Conservation (phyloP, 208 protist species). For the Wallacemonas collosoma region DNA sequence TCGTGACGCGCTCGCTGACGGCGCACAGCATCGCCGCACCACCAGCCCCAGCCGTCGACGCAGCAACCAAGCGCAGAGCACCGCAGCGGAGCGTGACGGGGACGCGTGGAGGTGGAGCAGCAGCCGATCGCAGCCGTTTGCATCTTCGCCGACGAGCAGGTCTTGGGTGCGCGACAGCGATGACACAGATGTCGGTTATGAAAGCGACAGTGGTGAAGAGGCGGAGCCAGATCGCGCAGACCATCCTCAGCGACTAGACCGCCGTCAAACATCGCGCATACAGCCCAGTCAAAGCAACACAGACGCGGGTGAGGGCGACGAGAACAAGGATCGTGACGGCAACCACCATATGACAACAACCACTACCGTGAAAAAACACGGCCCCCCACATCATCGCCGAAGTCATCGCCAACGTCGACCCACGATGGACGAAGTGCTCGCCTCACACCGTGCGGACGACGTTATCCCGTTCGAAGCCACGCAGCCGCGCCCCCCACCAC, state of each 20-base stretch:
- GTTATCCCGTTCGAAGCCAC: constrained; percentile 10
- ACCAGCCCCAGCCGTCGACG: neutral
- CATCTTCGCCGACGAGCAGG: constrained; percentile 1
- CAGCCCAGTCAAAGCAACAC: too few relatives aligned
- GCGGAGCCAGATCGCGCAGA: too few relatives aligned
- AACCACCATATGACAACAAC: neutral
- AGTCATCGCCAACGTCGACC: neutral
- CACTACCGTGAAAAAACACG: neutral
- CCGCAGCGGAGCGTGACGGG: neutral
- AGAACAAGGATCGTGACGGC: neutral
- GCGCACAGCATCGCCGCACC: neutral
- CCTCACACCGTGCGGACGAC: constrained; percentile 1
- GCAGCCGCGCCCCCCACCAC: constrained; percentile 3
- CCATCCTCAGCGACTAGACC: too few relatives aligned
- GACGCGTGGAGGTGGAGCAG: neutral
- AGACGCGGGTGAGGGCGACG: neutral
- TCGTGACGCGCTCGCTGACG: neutral
- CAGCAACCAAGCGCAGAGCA: neutral
- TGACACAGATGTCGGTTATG: neutral
- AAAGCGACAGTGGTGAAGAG: neutral
- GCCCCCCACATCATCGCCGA: neutral
- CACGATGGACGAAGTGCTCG: constrained; percentile 3
- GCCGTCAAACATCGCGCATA: too few relatives aligned
- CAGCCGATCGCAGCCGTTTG: constrained; percentile 12
- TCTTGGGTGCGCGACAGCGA: neutral